phyloP scores from a whole-genome alignment of 148 eudicot species.

The Camellia lanceoleosa region DNA sequence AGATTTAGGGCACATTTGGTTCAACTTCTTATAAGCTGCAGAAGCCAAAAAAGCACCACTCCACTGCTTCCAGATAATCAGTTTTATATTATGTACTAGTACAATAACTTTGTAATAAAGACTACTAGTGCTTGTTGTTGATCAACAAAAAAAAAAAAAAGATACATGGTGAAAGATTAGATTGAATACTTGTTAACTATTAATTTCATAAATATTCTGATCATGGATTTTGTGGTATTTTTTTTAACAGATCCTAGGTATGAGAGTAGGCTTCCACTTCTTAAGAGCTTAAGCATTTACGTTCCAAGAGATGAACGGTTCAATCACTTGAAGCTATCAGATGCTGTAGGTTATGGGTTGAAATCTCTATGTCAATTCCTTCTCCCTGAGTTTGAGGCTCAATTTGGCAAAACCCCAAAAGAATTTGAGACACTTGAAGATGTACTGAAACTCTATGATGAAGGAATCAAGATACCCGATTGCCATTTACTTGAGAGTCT shows the following conservation, averaged over 20 bases:
- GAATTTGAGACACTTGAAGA: conserved; percentile 74
- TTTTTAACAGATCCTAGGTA: conserved; percentile 50
- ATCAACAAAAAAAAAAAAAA: no score
- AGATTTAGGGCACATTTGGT: no score
- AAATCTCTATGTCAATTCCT: conserved; percentile 59
- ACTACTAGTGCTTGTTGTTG: no score
- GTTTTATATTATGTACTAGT: not conserved
- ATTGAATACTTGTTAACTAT: not conserved
- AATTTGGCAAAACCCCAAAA: conserved; percentile 39
- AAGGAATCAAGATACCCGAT: conserved; percentile 42
- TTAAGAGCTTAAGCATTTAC: conserved; percentile 50
- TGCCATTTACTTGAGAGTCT: conserved; percentile 26
- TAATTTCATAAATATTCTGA: not conserved
- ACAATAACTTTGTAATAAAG: not conserved
- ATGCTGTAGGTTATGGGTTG: conserved; percentile 52
- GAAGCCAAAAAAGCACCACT: no score
- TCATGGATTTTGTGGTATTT: not conserved
- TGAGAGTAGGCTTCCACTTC: conserved; percentile 65
- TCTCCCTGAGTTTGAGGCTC: conserved; percentile 41
- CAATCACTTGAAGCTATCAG: conserved; percentile 60
- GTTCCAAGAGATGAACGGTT: conserved; percentile 84
- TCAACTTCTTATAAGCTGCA: no score
- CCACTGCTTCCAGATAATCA: no score
- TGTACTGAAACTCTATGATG: conserved; percentile 49
- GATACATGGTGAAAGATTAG: not conserved